Evolutionary conservation across 139 green algal genomes (phyloP).

Genomic region (Ulvella scutata): DNA sequence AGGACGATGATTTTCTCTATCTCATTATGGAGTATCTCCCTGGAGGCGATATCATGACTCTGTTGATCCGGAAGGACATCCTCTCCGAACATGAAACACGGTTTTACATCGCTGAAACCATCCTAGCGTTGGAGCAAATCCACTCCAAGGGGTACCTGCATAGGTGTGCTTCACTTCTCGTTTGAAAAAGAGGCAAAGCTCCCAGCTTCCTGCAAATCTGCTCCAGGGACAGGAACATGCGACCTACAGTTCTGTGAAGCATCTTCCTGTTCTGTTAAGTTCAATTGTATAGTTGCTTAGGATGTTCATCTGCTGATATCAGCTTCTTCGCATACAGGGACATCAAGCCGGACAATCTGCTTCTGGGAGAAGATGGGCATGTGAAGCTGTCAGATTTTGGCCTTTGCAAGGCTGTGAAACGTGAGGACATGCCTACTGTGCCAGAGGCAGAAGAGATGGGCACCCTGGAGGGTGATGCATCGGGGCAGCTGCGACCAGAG

Average conservation of each 20-base stretch:
- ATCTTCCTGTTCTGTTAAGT: too few species aligned
- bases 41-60: constrained; percentile 93
- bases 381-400: constrained; percentile 97
- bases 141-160: constrained; percentile 87
- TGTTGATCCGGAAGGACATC: constrained; percentile 96
- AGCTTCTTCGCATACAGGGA: constrained; percentile 32
- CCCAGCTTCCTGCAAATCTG: background rate
- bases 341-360: constrained; percentile 97
- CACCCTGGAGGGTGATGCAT: background rate
- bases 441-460: constrained; percentile 23
- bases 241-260: too few species aligned
- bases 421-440: background rate
- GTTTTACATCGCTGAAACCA: constrained; percentile 80
- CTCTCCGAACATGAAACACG: constrained; percentile 68
- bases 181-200: background rate
- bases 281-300: too few species aligned
- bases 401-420: constrained; percentile 87
- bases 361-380: constrained; percentile 72
- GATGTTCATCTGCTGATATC: background rate
- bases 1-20: constrained; percentile 91
- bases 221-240: background rate
- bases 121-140: constrained; percentile 79
- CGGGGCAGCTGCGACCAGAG: constrained; percentile 12
- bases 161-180: constrained; percentile 19
- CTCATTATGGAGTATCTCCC: constrained; percentile 98